These are phyloP conservation scores for Xylona heveae DNA, from an alignment of 495 filamentous ascomycete genomes.

Conservation along the genomic window DNA sequence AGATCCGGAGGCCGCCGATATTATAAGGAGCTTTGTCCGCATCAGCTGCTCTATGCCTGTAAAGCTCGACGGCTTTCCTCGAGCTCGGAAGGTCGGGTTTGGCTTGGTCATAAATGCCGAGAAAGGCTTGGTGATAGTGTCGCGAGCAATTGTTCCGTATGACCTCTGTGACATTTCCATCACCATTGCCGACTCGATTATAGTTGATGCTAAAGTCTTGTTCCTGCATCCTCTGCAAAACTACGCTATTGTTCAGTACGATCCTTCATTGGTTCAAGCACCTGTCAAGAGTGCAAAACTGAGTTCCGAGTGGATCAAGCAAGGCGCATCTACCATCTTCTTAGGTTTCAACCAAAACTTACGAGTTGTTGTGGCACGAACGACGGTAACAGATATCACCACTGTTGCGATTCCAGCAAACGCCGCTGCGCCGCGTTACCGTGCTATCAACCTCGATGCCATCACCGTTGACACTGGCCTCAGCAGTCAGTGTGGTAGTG, in stretches of 20 bases:
- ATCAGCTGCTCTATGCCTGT: conserved; percentile 81
- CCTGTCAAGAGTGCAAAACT: conserved; percentile 79
- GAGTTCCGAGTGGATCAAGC: conserved; percentile 60
- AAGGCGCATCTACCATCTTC: conserved; percentile 79
- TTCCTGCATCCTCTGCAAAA: conserved; percentile 99
- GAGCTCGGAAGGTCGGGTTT: conserved; percentile 80
- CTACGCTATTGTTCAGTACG: conserved; percentile 88
- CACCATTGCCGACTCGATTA: conserved; percentile 87
- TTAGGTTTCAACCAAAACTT: conserved; percentile 94
- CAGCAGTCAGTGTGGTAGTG: conserved; percentile 81
- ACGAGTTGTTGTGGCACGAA: conserved; percentile 81
- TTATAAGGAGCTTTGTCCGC: conserved; percentile 86
- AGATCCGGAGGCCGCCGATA: conserved; percentile 72
- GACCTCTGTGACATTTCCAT: conserved; percentile 90
- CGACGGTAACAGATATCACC: conserved; percentile 90
- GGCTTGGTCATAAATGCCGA: conserved; percentile 90
- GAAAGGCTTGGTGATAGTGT: conserved; percentile 84
- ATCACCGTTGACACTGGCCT: conserved; percentile 91
- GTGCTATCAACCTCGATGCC: conserved; percentile 90
- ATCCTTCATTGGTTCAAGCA: conserved; percentile 76
- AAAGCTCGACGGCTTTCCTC: conserved; percentile 90
- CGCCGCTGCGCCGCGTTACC: conserved; percentile 72
- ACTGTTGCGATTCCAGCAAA: conserved; percentile 93
- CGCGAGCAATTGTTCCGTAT: conserved; percentile 81
- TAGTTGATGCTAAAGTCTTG: conserved; percentile 79